Conservation (phyloP, 768 basidiomycete species). For the Tylopilus intermedius region DNA sequence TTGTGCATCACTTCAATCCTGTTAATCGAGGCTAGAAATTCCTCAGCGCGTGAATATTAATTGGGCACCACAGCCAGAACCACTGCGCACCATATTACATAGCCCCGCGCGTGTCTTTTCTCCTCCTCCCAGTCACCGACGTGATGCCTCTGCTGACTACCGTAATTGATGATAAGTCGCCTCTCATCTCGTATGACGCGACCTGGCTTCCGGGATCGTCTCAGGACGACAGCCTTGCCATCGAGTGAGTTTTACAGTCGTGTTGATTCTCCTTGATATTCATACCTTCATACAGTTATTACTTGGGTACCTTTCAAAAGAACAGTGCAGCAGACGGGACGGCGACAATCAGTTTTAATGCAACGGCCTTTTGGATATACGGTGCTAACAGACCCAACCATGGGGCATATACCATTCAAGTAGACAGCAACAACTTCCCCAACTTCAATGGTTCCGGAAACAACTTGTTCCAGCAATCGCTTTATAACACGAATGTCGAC, state of each 20-base stretch:
- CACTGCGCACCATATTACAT: not conserved
- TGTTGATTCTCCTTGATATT: not conserved
- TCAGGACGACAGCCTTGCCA: constrained; percentile 10
- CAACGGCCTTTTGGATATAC: constrained; percentile 43
- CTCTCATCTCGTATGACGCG: constrained; percentile 25
- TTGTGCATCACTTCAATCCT: not conserved
- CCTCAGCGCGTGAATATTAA: too few relatives aligned
- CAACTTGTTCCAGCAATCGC: constrained; percentile 34
- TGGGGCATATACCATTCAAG: constrained; percentile 39
- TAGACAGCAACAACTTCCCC: constrained; percentile 34
- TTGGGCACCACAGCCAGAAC: not conserved
- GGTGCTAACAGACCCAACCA: constrained; percentile 47
- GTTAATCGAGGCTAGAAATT: not conserved
- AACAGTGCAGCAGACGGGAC: constrained; percentile 31
- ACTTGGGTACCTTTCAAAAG: constrained; percentile 36
- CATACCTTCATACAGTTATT: constrained; percentile 26
- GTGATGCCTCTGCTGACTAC: constrained; percentile 23
- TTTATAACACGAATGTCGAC: constrained; percentile 34
- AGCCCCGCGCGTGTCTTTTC: not conserved
- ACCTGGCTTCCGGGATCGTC: constrained; percentile 23
- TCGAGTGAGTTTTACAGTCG: constrained; percentile 11
- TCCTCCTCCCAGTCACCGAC: not conserved
- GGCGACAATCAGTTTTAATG: constrained; percentile 45
- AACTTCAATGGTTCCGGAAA: constrained; percentile 28
- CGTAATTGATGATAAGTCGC: constrained; percentile 29